These are phyloP conservation scores for Fusarium goolgardi DNA, from an alignment of 2,329 filamentous ascomycete species.

Conservation along the genomic window DNA sequence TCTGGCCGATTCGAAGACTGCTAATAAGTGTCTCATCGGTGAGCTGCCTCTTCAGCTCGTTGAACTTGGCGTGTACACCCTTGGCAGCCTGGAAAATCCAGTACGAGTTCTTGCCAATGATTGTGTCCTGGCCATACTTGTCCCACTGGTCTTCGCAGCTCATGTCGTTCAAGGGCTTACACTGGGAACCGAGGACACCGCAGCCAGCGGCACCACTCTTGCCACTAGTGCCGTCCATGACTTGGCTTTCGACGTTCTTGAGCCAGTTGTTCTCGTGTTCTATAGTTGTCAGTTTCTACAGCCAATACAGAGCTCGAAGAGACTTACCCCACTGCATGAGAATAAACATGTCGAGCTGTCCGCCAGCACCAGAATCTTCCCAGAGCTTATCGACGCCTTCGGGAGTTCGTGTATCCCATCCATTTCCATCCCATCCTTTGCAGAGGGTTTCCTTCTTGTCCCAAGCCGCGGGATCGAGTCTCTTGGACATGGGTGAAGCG, in stretches of 20 bases:
- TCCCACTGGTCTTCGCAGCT: constrained; percentile 20
- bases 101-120: constrained; percentile 21
- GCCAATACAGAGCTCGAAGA: too few species aligned
- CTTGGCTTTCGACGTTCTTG: constrained; percentile 19
- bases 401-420: constrained; percentile 16
- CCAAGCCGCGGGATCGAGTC: not conserved
- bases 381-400: constrained; percentile 23
- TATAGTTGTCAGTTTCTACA: not conserved
- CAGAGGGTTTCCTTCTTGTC: constrained; percentile 18
- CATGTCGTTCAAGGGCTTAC: constrained; percentile 6
- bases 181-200: not conserved
- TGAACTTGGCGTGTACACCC: constrained; percentile 12
- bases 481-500: constrained; percentile 5
- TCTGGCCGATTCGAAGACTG: constrained; percentile 5
- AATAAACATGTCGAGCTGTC: constrained; percentile 13
- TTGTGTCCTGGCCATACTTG: not conserved
- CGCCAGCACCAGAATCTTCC: constrained; percentile 2
- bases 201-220: constrained; percentile 14
- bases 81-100: constrained; percentile 29
- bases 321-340: constrained; percentile 12
- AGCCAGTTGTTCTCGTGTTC: constrained; percentile 28
- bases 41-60: constrained; percentile 13
- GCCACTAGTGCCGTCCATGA: constrained; percentile 9
- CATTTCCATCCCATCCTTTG: constrained; percentile 13
- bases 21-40: constrained; percentile 14